These are phyloP conservation scores for Conticribra weissflogii DNA, from an alignment of 108 stramenopile genomes.

Conservation along the genomic window DNA sequence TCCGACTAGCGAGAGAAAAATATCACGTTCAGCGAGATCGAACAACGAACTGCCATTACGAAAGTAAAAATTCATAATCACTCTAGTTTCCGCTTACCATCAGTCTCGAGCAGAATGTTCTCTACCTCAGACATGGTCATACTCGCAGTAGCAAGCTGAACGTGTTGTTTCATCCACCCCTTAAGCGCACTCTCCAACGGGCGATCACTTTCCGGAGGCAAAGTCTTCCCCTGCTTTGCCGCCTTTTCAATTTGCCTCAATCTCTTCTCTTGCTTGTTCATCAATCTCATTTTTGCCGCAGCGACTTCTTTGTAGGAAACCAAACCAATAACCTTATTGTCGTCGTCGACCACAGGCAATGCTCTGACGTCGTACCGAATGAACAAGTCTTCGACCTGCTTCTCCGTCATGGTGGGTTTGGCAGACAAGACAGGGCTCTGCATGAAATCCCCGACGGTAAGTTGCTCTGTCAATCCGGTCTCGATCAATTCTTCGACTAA, in stretches of 20 bases:
- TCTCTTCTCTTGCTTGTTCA: slow-evolving; percentile 66
- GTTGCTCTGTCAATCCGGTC: slow-evolving; percentile 63
- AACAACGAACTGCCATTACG: too few relatives aligned
- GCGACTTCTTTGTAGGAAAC: slow-evolving; percentile 92
- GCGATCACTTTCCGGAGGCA: slow-evolving; percentile 48
- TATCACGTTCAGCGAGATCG: too few relatives aligned
- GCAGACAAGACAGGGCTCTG: slow-evolving; percentile 78
- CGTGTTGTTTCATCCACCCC: slow-evolving; percentile 92
- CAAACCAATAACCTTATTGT: slow-evolving; percentile 81
- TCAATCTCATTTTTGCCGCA: slow-evolving; percentile 68
- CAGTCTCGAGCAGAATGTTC: slow-evolving; percentile 75
- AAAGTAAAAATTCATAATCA: too few relatives aligned
- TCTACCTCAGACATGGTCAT: slow-evolving; percentile 87
- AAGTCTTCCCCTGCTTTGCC: slow-evolving; percentile 38
- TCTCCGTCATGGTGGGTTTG: slow-evolving; percentile 79
- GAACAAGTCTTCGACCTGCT: slow-evolving; percentile 87
- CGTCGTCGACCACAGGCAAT: slow-evolving; percentile 86
- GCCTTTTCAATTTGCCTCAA: slow-evolving; percentile 40
- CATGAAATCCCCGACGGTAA: slow-evolving; percentile 86
- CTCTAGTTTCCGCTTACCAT: slow-evolving; percentile 41
- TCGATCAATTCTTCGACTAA: slow-evolving; percentile 79
- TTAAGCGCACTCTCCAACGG: slow-evolving; percentile 75
- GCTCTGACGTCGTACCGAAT: slow-evolving; percentile 84
- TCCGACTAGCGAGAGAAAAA: slow-evolving; percentile 63
- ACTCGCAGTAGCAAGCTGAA: slow-evolving; percentile 71